Base-by-base conservation (phyloP, 352 stramenopile genomes). In the Globisporangium rhizosaccharum region DNA sequence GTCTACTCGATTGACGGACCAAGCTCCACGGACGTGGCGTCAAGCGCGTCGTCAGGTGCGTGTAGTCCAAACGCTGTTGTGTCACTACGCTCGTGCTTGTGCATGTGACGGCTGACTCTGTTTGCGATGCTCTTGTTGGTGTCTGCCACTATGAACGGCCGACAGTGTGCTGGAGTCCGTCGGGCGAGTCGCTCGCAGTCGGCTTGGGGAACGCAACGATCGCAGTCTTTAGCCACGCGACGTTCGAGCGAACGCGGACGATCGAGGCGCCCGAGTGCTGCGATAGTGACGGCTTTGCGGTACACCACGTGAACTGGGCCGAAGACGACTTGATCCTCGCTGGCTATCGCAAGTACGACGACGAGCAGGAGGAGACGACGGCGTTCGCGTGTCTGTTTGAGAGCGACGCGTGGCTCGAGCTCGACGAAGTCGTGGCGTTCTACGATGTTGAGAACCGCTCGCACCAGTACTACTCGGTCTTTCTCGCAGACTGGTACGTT, bases 251-350 rank as follows among this genome's bases (percentile, higher is more conserved):
- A 30, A 46, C 66, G 51, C 63, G 70, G 57, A 72, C 69, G 17
- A 79, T 89, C 46, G 54, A 58, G 17, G 59, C 63, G 14, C 77
- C 79, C 12, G 59, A 72, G 3, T 75, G 63, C 61, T 87, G 73
- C 30, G 47, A 61, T 23, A 56, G 68, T 15, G 61, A 64, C 17
- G 56, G 50, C 6, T 72, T 79, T 63, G 66, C 72, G 63, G 72
- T 71, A 1, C 79, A 91, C 49, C 82, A 91, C 61, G 56, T 91
- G 11, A 88, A 89, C 51, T 91, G 82, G 82, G 82, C 71, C 3
- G 81, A 90, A 55, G 67, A 86, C 33, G 68, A 87, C 12, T 54
- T 91, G 26, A 72, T 91, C 58, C 51, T 91, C 30, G 72, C 73
- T 51, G 82, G 82, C 17, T 91, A 85, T 57, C 56, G 70, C 2